Percentiles rank a stretch among this genome's conserved stretches.
Evolutionary conservation across 495 filamentous ascomycete genomes (phyloP).

Genomic region (Aspergillus heteromorphus): DNA sequence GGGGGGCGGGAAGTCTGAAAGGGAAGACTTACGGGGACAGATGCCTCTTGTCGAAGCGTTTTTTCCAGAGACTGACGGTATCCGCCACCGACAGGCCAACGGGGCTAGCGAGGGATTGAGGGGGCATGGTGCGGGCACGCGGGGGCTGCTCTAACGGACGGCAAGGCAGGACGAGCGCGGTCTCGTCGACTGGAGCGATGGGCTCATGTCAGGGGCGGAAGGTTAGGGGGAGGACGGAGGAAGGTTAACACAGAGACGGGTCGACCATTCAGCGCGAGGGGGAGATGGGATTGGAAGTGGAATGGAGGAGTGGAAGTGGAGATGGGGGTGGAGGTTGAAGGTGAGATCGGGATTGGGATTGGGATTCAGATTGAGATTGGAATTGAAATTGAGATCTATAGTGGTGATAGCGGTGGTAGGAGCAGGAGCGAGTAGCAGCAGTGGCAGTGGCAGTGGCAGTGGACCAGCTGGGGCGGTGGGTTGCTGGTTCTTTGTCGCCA

Average conservation of each 20-base stretch:
- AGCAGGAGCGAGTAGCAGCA: neutral
- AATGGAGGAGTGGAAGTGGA: neutral
- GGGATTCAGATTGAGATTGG: neutral
- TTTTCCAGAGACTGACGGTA: constrained; percentile 14
- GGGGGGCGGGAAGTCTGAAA: neutral
- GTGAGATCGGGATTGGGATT: neutral
- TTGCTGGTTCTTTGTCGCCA: neutral
- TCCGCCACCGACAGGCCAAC: constrained; percentile 11
- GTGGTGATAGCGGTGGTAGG: neutral
- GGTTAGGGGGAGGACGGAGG: neutral
- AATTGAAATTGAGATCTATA: neutral
- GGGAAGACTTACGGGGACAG: constrained; percentile 17
- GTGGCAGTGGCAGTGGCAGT: neutral
- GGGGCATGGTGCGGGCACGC: constrained; percentile 11
- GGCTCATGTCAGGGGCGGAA: constrained; percentile 21
- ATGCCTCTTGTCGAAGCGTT: constrained; percentile 18
- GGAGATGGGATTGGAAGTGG: neutral
- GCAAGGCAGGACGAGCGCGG: constrained; percentile 16
- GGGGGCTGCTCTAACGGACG: constrained; percentile 11
- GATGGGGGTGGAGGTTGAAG: neutral
- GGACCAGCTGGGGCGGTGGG: neutral
- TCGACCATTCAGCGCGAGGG: constrained; percentile 6
- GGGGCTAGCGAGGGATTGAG: constrained; percentile 7
- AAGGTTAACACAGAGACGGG: neutral
- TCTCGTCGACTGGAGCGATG: constrained; percentile 19